These are phyloP conservation scores for Solanum hybrid DNA, from an alignment of 305 asterid genomes.

Conservation along the genomic window DNA sequence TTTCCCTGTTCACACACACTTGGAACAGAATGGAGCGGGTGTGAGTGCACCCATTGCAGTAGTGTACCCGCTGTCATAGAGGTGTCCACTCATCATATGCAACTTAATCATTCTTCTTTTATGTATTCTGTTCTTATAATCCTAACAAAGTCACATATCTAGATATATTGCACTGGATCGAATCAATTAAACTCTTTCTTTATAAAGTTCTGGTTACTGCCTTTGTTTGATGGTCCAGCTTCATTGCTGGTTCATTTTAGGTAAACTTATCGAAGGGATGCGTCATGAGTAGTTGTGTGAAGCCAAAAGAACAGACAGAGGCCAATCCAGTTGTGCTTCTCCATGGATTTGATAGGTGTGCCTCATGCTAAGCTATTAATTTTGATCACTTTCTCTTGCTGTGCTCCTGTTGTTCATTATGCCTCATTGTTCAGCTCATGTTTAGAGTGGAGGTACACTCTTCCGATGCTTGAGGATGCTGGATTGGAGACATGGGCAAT, in stretches of 20 bases:
- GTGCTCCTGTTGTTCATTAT: conserved; percentile 31
- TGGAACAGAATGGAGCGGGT: background rate
- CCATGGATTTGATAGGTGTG: conserved; percentile 91
- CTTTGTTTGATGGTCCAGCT: conserved; percentile 1
- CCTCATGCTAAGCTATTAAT: conserved; percentile 6
- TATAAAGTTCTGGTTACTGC: background rate
- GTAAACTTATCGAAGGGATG: conserved; percentile 33
- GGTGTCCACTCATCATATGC: background rate
- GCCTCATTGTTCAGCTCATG: conserved; percentile 72
- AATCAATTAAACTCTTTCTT: background rate
- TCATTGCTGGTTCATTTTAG: conserved; percentile 26
- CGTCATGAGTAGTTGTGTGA: conserved; percentile 84
- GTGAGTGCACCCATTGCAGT: background rate
- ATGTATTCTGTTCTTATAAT: background rate
- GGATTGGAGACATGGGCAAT: conserved; percentile 83
- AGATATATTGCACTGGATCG: background rate
- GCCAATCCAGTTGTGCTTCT: conserved; percentile 71
- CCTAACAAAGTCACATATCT: background rate
- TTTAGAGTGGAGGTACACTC: conserved; percentile 84
- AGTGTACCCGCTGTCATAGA: background rate
- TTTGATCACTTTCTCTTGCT: conserved; percentile 6
- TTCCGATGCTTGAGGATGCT: conserved; percentile 83
- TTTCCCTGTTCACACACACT: background rate
- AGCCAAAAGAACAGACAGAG: conserved; percentile 34
- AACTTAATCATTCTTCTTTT: background rate